Base-by-base conservation (phyloP, 2,329 filamentous ascomycete genomes). In the Colletotrichum sp. region DNA sequence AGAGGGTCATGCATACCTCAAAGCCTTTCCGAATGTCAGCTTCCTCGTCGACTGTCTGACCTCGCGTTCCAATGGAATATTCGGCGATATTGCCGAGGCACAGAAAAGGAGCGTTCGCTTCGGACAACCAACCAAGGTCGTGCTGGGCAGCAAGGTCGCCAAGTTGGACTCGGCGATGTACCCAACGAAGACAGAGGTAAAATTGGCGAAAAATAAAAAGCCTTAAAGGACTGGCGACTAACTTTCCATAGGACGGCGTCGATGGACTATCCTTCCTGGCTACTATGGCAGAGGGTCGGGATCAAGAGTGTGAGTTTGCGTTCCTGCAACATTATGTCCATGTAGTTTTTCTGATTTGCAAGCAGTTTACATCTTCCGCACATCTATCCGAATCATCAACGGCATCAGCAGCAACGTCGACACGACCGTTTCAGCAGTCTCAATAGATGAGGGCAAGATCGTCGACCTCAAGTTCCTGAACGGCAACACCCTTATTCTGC, bases 401-500 rank as follows among this genome's bases (percentile, higher is more conserved):
- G 91, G 91, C 52, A 90, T 93, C 73, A 94, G 90, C 79, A 86
- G 87, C 71, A 82, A 83, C 44, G 80, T 84, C 5, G 79, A 83
- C 2, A 85, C 85, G 3, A 81, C 82, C n/a, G 83, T 84, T 6
- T 86, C 87, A 44, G 81, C 82, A 28, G 77, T 92, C 10, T 83
- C 83, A 36, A 82, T 91, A 3, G 85, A 83, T 1, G 80, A 84
- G 8, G 85, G 84, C 13, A 84, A 82, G n/a, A 84, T 93, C 18
- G 82, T 91, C 24, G 93, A 95, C 81, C 83, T 94, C 16, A 93
- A 93, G 80, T 95, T 96, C 80, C 88, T 95, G 59, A 89, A 93
- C 79, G 91, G 94, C 71, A 83, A 88, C 15, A 88, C 86, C 0
- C 82, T 96, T 3, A 87, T 95, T 69, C 79, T 95, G 2, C 88